Conservation (phyloP, 2,329 filamentous ascomycete species). For the Hirsutella thompsonii region DNA sequence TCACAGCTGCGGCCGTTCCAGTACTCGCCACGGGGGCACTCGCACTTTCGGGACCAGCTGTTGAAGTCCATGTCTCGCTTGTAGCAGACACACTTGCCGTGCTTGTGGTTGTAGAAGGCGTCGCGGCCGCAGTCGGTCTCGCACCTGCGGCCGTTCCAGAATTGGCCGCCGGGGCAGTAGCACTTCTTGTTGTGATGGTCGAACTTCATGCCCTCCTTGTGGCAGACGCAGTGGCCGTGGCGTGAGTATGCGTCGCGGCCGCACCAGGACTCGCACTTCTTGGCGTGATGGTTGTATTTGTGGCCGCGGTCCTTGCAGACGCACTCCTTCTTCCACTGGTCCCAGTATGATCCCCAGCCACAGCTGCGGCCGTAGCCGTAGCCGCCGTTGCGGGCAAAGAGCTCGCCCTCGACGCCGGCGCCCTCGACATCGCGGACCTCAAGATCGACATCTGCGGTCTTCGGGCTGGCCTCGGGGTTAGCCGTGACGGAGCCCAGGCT, state of each 20-base stretch:
- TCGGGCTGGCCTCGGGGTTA: background rate
- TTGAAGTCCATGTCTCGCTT: conserved; percentile 1
- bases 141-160: conserved; percentile 1
- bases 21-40: background rate
- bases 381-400: background rate
- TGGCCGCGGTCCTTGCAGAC: conserved; percentile 2
- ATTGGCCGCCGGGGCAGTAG: conserved; percentile 1
- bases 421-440: background rate
- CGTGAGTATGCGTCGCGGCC: conserved; percentile 2
- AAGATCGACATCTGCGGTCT: background rate
- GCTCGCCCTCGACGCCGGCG: background rate
- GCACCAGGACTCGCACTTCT: conserved; percentile 3
- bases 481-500: background rate
- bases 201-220: background rate
- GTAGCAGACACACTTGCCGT: conserved; percentile 1
- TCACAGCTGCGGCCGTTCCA: conserved; percentile 3
- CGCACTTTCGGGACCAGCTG: background rate
- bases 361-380: background rate
- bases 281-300: conserved; percentile 1
- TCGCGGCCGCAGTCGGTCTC: conserved; percentile 1
- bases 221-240: background rate
- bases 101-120: background rate
- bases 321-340: background rate
- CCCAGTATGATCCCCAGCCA: background rate
- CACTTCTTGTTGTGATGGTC: background rate